Percentiles rank a stretch among this genome's conserved stretches.
These are phyloP conservation scores for Alnus rubra DNA, from an alignment of 306 rosid genomes.

Conservation along the genomic window DNA sequence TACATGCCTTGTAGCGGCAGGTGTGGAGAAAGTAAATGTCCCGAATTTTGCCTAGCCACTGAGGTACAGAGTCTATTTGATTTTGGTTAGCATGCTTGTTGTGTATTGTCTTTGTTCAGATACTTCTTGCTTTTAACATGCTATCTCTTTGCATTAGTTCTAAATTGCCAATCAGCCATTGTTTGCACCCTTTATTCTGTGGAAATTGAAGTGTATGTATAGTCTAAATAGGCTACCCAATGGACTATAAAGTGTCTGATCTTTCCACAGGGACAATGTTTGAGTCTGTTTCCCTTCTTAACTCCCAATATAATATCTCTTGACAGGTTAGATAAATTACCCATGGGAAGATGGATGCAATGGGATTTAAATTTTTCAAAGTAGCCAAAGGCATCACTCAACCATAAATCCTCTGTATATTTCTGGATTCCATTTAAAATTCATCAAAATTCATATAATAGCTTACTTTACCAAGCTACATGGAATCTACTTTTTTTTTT, in stretches of 20 bases:
- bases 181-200: not conserved
- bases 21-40: slow-evolving; percentile 87
- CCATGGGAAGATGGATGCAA: not conserved
- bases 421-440: not conserved
- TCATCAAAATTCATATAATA: not conserved
- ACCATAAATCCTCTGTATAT: not conserved
- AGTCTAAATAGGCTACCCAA: not conserved
- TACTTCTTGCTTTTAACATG: not conserved
- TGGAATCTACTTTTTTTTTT: not conserved
- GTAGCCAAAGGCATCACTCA: not conserved
- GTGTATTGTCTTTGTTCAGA: not conserved
- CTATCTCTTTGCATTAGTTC: not conserved
- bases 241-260: not conserved
- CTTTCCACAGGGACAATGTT: no score
- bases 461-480: not conserved
- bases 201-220: not conserved
- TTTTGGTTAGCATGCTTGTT: not conserved
- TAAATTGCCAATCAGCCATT: not conserved
- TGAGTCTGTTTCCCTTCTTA: not conserved
- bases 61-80: slow-evolving; percentile 57
- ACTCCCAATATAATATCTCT: not conserved
- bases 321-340: not conserved
- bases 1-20: slow-evolving; percentile 96
- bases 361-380: not conserved
- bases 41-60: slow-evolving; percentile 78